These are phyloP conservation scores for Polytrichum formosum DNA, from an alignment of 225 moss, liverwort and hornwort species.

Conservation along the genomic window DNA sequence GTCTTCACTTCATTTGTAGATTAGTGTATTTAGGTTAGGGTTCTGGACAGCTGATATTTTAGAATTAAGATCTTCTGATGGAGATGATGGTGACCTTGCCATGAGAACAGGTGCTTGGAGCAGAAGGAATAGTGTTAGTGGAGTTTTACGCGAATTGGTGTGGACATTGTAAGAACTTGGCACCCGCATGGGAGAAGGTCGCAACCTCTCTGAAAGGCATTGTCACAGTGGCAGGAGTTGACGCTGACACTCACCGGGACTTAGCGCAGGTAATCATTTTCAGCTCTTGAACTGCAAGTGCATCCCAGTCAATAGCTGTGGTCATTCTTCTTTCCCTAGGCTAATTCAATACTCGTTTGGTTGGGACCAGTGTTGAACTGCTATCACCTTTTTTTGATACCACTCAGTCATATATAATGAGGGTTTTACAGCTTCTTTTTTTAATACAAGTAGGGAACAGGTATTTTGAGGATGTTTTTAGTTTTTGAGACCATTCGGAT, in stretches of 20 bases:
- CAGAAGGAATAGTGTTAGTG: conserved; percentile 84
- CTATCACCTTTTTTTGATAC: no score
- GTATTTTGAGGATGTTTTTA: no score
- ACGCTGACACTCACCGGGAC: conserved; percentile 88
- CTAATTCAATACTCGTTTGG: no score
- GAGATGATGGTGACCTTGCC: background rate
- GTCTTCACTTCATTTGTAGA: background rate
- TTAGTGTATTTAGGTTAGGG: background rate
- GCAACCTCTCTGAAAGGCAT: conserved; percentile 82
- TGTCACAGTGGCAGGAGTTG: conserved; percentile 82
- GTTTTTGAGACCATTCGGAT: no score
- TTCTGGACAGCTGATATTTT: background rate
- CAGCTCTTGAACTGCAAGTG: background rate
- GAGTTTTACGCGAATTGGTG: conserved; percentile 98
- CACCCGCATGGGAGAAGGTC: conserved; percentile 94
- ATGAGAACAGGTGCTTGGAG: conserved; percentile 68
- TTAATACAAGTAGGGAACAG: no score
- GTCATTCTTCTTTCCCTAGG: no score
- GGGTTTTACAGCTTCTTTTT: no score
- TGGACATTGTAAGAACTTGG: conserved; percentile 90
- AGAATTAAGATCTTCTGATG: background rate
- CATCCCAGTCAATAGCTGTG: no score
- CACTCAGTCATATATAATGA: no score
- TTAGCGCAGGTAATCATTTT: conserved; percentile 63
- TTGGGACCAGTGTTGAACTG: no score